A percentile compares a stretch with the other conserved stretches of the same genome.
Conservation (phyloP, 768 basidiomycete genomes). For the Krasilnikovozyma curviuscula region DNA sequence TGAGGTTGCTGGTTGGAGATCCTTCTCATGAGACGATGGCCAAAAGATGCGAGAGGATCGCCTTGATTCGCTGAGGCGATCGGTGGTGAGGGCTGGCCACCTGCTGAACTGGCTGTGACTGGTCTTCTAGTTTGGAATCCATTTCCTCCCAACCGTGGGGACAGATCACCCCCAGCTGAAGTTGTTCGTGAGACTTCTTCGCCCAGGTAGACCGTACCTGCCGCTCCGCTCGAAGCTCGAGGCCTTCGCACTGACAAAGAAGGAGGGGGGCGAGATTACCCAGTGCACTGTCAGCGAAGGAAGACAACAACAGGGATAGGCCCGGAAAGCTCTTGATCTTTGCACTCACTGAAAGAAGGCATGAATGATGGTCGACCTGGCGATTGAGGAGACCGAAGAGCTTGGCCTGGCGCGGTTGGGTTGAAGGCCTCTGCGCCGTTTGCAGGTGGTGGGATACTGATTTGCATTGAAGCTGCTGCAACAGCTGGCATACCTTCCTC, state of each 20-base stretch:
- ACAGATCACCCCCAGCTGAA: not conserved
- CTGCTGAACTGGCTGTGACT: not conserved
- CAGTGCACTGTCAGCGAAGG: not conserved
- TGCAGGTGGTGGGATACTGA: too few relatives aligned
- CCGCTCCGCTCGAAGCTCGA: not conserved
- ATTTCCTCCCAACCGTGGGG: not conserved
- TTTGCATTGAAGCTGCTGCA: too few relatives aligned
- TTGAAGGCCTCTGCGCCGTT: too few relatives aligned
- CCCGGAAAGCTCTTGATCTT: too few relatives aligned
- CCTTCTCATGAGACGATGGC: conserved; percentile 3
- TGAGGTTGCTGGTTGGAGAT: conserved; percentile 10
- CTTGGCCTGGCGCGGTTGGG: too few relatives aligned
- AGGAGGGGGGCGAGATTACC: not conserved
- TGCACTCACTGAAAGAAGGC: conserved; percentile 7
- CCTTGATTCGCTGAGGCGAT: not conserved
- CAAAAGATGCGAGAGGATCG: conserved; percentile 8
- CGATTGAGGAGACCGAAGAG: too few relatives aligned
- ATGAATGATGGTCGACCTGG: conserved; percentile 1
- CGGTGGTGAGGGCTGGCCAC: conserved; percentile 3
- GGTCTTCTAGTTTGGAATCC: not conserved
- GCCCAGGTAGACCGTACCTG: not conserved
- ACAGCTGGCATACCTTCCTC: too few relatives aligned
- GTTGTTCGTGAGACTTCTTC: not conserved
- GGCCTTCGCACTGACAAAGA: not conserved
- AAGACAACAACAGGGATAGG: not conserved